These are phyloP conservation scores for Takashimella koratensis DNA, from an alignment of 1,284 basidiomycete genomes.

Conservation along the genomic window DNA sequence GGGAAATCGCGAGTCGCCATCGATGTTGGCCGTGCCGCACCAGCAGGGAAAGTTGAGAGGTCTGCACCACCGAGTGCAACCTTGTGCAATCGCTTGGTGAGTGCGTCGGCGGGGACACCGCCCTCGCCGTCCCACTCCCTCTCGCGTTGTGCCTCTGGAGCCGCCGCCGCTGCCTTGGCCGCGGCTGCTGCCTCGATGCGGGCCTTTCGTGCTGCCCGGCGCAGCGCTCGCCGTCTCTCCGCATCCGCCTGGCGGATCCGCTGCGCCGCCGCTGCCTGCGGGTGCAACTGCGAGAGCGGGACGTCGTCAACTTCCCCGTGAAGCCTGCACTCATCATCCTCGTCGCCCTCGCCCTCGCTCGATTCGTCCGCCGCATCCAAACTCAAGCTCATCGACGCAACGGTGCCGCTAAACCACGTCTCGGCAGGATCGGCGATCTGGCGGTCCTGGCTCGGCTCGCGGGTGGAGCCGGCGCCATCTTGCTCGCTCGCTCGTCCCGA, in stretches of 20 bases:
- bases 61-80: conserved; percentile 4
- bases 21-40: background rate
- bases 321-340: conserved; percentile 10
- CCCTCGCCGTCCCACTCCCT: conserved; percentile 44
- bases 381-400: background rate
- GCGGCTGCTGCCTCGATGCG: conserved; percentile 9
- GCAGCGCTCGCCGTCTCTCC: conserved; percentile 10
- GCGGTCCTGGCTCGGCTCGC: conserved; percentile 2
- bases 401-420: background rate
- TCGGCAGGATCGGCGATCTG: background rate
- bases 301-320: conserved; percentile 41
- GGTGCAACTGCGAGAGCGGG: conserved; percentile 38
- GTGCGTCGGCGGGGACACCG: conserved; percentile 36
- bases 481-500: background rate
- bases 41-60: background rate
- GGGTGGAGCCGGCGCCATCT: conserved; percentile 8
- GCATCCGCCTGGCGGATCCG: conserved; percentile 7
- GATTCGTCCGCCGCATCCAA: conserved; percentile 10
- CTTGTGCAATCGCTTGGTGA: conserved; percentile 27
- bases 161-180: background rate
- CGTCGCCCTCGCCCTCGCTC: conserved; percentile 4
- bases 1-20: background rate
- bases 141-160: too few relatives aligned
- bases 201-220: conserved; percentile 12
- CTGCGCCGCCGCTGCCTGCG: conserved; percentile 32